Evolutionary conservation across 805 yeast genomes (phyloP).

Genomic region (Sugiyamaella marilandica): DNA sequence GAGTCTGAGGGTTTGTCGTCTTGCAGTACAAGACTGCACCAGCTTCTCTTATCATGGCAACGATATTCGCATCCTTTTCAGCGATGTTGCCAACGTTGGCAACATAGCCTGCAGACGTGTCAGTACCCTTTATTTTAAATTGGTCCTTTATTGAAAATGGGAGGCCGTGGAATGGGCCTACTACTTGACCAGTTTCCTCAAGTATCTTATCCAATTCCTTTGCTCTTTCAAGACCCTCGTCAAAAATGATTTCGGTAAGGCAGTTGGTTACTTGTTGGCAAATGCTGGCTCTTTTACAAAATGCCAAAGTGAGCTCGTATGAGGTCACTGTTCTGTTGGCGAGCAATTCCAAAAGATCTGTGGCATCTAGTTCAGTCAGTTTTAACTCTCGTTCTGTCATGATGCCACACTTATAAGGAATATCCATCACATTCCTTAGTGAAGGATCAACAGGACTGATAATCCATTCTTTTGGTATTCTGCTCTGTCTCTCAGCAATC

Average conservation of each 20-base stretch:
- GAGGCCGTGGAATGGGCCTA: constrained; percentile 59
- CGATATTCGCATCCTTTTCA: background rate
- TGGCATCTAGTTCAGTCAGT: background rate
- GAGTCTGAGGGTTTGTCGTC: constrained; percentile 52
- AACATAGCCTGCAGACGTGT: constrained; percentile 48
- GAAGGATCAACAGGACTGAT: background rate
- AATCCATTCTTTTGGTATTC: background rate
- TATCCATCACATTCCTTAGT: background rate
- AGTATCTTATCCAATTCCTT: constrained; percentile 48
- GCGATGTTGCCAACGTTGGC: background rate
- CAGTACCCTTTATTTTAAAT: constrained; percentile 44
- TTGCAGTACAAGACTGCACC: constrained; percentile 54
- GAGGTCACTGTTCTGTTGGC: background rate
- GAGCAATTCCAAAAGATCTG: background rate
- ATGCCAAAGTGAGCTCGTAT: constrained; percentile 47
- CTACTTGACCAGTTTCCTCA: constrained; percentile 40
- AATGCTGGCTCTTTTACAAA: constrained; percentile 52
- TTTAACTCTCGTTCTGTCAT: background rate
- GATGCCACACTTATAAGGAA: background rate
- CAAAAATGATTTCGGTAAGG: constrained; percentile 43
- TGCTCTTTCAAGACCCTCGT: constrained; percentile 56
- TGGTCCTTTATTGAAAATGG: constrained; percentile 63
- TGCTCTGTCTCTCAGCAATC: background rate
- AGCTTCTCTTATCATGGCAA: constrained; percentile 39
- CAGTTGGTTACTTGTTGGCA: constrained; percentile 50